These are phyloP conservation scores for Fusarium gaditjirri DNA, from an alignment of 2,329 filamentous ascomycete species.

Conservation along the genomic window DNA sequence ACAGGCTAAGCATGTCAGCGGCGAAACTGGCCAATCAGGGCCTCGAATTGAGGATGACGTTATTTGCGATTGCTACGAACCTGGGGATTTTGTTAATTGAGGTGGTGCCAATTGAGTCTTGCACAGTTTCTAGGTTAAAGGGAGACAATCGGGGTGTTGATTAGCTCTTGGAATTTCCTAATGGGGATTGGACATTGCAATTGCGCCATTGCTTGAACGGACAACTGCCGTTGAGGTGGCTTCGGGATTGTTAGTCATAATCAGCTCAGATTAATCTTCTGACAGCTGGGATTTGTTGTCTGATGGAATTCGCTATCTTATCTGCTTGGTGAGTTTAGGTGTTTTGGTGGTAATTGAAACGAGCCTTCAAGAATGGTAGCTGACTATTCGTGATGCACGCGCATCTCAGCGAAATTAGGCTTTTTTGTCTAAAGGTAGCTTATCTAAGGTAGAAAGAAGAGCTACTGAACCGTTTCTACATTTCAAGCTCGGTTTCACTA, in stretches of 20 bases:
- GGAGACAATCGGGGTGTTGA: conserved; percentile 3
- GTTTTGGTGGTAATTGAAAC: background rate
- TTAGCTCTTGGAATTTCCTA: conserved; percentile 1
- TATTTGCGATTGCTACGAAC: conserved; percentile 11
- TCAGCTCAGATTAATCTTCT: background rate
- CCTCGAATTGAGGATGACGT: conserved; percentile 16
- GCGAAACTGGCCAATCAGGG: conserved; percentile 12
- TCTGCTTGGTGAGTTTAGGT: accelerated
- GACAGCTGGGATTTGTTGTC: background rate
- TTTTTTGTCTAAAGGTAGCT: background rate
- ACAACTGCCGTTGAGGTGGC: background rate
- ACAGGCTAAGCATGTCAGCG: conserved; percentile 1
- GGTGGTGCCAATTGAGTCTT: background rate
- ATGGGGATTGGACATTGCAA: conserved; percentile 8
- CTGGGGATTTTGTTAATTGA: background rate
- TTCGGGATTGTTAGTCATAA: background rate
- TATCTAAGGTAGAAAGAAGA: background rate
- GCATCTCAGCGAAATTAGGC: background rate
- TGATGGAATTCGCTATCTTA: background rate
- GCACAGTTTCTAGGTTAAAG: background rate
- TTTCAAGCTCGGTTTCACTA: accelerated
- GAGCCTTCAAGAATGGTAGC: background rate
- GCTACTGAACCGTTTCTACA: background rate
- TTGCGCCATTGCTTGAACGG: conserved; percentile 15
- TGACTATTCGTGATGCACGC: no score